phyloP scores from a whole-genome alignment of 164 flowering plant genomes.

The Brasenia schreberi region DNA sequence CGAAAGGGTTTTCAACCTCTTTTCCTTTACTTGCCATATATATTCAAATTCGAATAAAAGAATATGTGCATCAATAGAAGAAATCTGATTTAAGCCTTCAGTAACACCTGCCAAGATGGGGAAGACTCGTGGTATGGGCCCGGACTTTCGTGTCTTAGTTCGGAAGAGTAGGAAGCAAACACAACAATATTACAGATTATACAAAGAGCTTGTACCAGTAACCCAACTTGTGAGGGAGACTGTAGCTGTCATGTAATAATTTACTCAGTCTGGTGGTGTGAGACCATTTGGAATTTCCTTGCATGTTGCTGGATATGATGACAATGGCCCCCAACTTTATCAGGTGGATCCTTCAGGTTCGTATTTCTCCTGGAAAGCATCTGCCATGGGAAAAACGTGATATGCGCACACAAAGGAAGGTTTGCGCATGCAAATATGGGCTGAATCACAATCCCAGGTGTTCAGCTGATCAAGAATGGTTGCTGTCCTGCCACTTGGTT shows the following conservation, averaged over 20 bases:
- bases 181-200: constrained; percentile 68
- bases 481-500: too few relatives aligned
- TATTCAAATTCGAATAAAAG: too few relatives aligned
- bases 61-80: too few relatives aligned
- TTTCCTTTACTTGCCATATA: too few relatives aligned
- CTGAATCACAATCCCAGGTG: too few relatives aligned
- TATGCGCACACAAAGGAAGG: too few relatives aligned
- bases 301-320: constrained; percentile 95
- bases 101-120: too few relatives aligned
- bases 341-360: constrained; percentile 99
- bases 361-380: constrained; percentile 99
- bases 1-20: too few relatives aligned
- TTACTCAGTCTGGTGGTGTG: constrained; percentile 99
- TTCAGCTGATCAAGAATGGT: too few relatives aligned
- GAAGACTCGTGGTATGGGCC: constrained; percentile 75
- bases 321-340: constrained; percentile 89
- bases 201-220: constrained; percentile 87
- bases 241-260: constrained; percentile 97
- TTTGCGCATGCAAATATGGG: too few relatives aligned
- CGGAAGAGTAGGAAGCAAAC: constrained; percentile 97
- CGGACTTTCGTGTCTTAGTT: constrained; percentile 87
- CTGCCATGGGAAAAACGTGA: constrained; percentile 90
- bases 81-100: too few relatives aligned
- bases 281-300: constrained; percentile 98
- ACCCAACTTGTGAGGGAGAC: constrained; percentile 96